A percentile compares a stretch with the other conserved stretches of the same genome.
Evolutionary conservation across 2,329 filamentous ascomycete genomes (phyloP).

Genomic region (Penicillium digitatum): DNA sequence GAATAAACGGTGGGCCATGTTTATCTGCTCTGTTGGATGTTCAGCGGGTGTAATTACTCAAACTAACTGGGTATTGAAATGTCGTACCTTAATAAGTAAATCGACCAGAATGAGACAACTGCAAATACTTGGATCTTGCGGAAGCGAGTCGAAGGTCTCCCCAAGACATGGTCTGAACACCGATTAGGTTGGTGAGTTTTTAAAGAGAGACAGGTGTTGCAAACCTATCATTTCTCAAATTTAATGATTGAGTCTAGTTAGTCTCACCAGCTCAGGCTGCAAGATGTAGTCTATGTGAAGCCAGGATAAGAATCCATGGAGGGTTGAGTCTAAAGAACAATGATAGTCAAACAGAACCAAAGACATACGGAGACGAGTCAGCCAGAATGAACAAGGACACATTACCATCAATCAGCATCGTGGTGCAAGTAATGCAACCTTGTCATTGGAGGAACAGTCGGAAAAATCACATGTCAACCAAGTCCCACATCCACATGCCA

Average conservation of each 20-base stretch:
- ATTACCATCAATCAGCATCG: not conserved
- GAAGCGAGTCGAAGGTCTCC: constrained; percentile 84
- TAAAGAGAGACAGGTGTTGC: not conserved
- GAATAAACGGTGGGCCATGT: constrained; percentile 78
- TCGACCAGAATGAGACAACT: constrained; percentile 86
- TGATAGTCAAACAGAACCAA: not conserved
- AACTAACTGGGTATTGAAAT: not conserved
- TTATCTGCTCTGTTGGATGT: constrained; percentile 62
- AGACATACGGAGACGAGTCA: not conserved
- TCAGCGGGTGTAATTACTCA: not conserved
- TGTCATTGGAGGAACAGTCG: constrained; percentile 2
- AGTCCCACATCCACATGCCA: constrained; percentile 5
- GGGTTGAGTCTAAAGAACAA: not conserved
- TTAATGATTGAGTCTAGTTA: not conserved
- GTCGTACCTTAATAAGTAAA: constrained; percentile 72
- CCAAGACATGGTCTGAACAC: constrained; percentile 75
- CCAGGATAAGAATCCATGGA: not conserved
- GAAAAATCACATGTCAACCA: constrained; percentile 7
- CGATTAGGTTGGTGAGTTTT: not conserved
- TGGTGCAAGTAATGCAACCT: not conserved
- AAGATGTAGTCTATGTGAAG: constrained; percentile 1
- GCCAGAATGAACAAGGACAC: not conserved
- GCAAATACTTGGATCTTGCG: constrained; percentile 88
- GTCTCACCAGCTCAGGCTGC: not conserved
- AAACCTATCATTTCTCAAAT: constrained; percentile 32